A percentile compares a stretch with the other conserved stretches of the same genome.
These are phyloP conservation scores for Podaxis sp. DNA, from an alignment of 768 basidiomycete genomes.

Conservation along the genomic window DNA sequence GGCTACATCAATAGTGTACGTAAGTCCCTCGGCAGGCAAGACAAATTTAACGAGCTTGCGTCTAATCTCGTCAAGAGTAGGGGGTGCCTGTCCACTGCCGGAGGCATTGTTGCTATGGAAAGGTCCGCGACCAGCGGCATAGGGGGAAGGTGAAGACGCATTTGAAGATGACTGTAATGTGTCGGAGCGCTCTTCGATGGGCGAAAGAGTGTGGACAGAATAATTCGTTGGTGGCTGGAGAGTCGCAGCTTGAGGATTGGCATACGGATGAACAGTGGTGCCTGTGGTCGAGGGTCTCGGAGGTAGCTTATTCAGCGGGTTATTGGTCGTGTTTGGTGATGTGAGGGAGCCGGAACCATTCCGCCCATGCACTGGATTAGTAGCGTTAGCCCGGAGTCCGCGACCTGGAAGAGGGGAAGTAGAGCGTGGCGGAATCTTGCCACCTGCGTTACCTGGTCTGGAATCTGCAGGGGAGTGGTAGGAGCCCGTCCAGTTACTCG, in stretches of 20 bases:
- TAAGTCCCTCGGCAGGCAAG: slow-evolving; percentile 77
- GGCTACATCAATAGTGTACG: slow-evolving; percentile 76
- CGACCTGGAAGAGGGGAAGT: slow-evolving; percentile 44
- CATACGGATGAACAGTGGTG: slow-evolving; percentile 57
- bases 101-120: slow-evolving; percentile 34
- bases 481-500: slow-evolving; percentile 38
- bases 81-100: slow-evolving; percentile 37
- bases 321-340: slow-evolving; percentile 31
- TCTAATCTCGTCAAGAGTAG: slow-evolving; percentile 66
- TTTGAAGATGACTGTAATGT: slow-evolving; percentile 29
- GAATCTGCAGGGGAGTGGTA: slow-evolving; percentile 64
- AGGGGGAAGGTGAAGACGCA: slow-evolving; percentile 48
- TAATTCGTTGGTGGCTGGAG: slow-evolving; percentile 32
- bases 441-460: slow-evolving; percentile 48
- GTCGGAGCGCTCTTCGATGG: slow-evolving; percentile 64
- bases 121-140: slow-evolving; percentile 59
- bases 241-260: slow-evolving; percentile 44
- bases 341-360: slow-evolving; percentile 50
- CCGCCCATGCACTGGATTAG: slow-evolving; percentile 40
- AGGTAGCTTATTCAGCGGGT: slow-evolving; percentile 39
- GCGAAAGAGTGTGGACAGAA: slow-evolving; percentile 55
- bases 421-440: slow-evolving; percentile 38
- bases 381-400: slow-evolving; percentile 23
- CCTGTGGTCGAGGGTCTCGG: slow-evolving; percentile 39
- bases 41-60: slow-evolving; percentile 87